Base-by-base conservation (phyloP, 352 stramenopile genomes). In the Pythium chondricola region DNA sequence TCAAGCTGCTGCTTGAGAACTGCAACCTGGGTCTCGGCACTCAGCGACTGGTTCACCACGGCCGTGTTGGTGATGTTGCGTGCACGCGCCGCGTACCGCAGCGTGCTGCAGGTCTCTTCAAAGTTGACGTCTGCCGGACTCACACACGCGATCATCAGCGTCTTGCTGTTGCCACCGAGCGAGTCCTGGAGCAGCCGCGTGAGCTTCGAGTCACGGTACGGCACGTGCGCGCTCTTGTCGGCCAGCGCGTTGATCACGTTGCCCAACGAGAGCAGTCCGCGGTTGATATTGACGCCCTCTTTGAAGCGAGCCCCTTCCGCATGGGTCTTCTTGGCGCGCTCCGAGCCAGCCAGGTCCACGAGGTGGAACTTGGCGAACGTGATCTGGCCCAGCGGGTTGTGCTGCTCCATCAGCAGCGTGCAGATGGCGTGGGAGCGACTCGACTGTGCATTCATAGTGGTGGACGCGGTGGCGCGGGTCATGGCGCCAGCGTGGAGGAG, bases 11-110 rank as follows among this genome's bases (percentile, higher is more conserved):
- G 72, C 43, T 84, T 85, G 7, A 91, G 59, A 31, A 68, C 74
- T 5, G 31, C 27, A 9, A 89, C 51, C 51, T 85, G 68, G 42
- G 64, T 97, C 25, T 90, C 79, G 20, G 93, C 82, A 47, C 95
- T 97, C 18, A 88, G 71, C 52, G 98, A 93, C 54, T 98, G 90
- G 65, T 99, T 99, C 30, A 99, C 88, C 45, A 97, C 81, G 1
- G 96, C 93, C 51, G 91, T 86, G 66, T 99, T 99, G 58, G 98
- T 94, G 59, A 99, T 99, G 47, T 98, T 98, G 38, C 98, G 98
- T 5, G 97, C 93, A 18, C 96, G 86, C 43, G 96, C 95, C 1
- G 96, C 95, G 53, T 88, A 92, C 16, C 96, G 81, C 16, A 99
- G 71, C 42, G 96, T 99, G 26, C 87, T 98, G 9, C 97, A 70